Evolutionary conservation across 192 early-diverging fungal species (phyloP).

Genomic region (Glomus cerebriforme): DNA sequence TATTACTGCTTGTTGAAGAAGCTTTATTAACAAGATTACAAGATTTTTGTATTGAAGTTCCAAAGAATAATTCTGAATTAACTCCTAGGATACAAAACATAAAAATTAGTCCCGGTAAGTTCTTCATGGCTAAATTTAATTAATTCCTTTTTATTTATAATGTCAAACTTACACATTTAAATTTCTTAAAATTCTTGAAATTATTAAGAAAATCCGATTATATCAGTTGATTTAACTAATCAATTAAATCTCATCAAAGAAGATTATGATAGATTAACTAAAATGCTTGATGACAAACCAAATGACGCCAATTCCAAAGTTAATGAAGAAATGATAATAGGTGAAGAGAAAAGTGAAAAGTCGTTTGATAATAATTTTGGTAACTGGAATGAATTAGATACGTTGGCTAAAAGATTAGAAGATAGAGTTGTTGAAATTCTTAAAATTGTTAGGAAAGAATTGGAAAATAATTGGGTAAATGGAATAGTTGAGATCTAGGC

Average conservation of each 20-base stretch:
- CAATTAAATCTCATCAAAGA: neutral
- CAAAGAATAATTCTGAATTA: neutral
- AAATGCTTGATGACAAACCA: neutral
- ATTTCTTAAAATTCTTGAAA: too few relatives aligned
- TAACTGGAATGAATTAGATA: neutral
- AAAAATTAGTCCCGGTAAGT: neutral
- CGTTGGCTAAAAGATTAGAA: neutral
- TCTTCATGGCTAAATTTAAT: neutral
- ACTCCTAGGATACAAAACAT: neutral
- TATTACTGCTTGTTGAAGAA: slow-evolving; percentile 17
- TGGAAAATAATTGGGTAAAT: neutral
- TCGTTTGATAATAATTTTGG: neutral
- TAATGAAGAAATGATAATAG: neutral
- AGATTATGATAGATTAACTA: neutral
- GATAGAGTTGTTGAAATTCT: neutral
- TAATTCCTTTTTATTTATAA: neutral
- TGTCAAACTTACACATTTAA: neutral
- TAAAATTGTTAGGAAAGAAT: neutral
- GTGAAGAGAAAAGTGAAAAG: too few relatives aligned
- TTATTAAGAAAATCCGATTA: neutral
- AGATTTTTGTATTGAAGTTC: slow-evolving; percentile 4
- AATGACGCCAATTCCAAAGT: neutral
- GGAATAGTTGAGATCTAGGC: neutral
- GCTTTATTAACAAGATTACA: slow-evolving; percentile 7
- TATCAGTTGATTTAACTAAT: neutral